Evolutionary conservation across 805 yeast species (phyloP), one percentile per base, ranked within the genome.

Genomic region (Candida yuanshanica): DNA sequence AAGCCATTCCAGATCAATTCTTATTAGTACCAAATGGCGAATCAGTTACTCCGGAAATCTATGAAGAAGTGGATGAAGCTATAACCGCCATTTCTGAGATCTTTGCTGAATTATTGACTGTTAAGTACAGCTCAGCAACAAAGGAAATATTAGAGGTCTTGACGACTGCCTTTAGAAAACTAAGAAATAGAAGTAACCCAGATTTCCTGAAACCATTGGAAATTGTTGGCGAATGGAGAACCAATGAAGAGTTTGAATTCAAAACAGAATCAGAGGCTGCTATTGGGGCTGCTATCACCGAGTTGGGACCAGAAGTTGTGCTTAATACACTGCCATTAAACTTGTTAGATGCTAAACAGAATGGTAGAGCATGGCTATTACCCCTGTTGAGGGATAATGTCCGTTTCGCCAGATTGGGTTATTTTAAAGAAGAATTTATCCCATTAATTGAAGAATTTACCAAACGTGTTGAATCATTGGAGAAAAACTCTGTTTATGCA

Each of bases 321-420:
- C 65, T 91, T 46, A 63, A 75, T 35, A 67, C 75, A 5, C 69
- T 93, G 25, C 98, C 99, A 7, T 69, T 93, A 55, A 88, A 91
- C 56, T 70, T 93, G 52, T 69, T 72, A 23, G 72, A 74, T 35
- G 52, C 67, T 20, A 63, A 66, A 24, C 70, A 72, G 33, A 74
- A 81, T n/a, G 97, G 97, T 35, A 77, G 98, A 59, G 97, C 97
- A 35, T 93, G 98, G 97, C 58, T 93, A 52, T 72, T 93, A 49
- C 99, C 99, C 10, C 60, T 93, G 25, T 72, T 93, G 46, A 82
- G 97, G 65, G 97, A 90, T 54, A 80, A 86, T 54, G 83, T 88
- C 21, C 75, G 81, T 52, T 74, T 78, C 53, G 83, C 97, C 2
- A 70, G 73, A 36, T 67, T 93, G 42, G 66, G 73, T 0, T 86